A percentile compares a stretch with the other conserved stretches of the same genome.
Conservation (phyloP, 208 protist species). For the Wallacemonas collosoma region DNA sequence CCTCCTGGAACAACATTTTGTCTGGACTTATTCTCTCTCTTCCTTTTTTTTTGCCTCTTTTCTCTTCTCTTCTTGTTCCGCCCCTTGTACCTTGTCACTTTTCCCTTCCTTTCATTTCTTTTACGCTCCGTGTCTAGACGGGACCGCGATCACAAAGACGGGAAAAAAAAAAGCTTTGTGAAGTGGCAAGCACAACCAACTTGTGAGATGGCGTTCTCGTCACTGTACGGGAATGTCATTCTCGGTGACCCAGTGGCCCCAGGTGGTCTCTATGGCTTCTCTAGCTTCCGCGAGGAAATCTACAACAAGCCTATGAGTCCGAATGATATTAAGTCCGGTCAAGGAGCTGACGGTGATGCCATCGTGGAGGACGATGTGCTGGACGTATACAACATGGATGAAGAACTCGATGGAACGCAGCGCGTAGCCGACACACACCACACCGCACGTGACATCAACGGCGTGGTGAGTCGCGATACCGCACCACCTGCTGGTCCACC, state of each 20-base stretch:
- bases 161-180: not conserved
- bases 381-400: conserved; percentile 5
- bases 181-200: not conserved
- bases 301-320: not conserved
- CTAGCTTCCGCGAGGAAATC: conserved; percentile 1
- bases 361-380: conserved; percentile 2
- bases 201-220: conserved; percentile 8
- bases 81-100: not conserved
- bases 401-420: not conserved
- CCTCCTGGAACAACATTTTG: too few relatives aligned
- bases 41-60: conserved; percentile 6
- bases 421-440: too few relatives aligned
- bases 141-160: not conserved
- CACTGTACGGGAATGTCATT: conserved; percentile 6
- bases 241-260: not conserved
- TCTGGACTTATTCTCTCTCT: too few relatives aligned
- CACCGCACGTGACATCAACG: too few relatives aligned
- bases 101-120: not conserved
- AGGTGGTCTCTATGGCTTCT: conserved; percentile 6
- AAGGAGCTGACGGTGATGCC: not conserved
- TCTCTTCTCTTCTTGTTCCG: not conserved
- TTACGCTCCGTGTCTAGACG: too few relatives aligned
- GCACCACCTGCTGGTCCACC: too few relatives aligned
- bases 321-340: too few relatives aligned
- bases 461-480: too few relatives aligned